Evolutionary conservation across 108 stramenopile genomes (phyloP), one percentile per base, ranked within the genome.

Genomic region (Fistulifera pelliculosa): DNA sequence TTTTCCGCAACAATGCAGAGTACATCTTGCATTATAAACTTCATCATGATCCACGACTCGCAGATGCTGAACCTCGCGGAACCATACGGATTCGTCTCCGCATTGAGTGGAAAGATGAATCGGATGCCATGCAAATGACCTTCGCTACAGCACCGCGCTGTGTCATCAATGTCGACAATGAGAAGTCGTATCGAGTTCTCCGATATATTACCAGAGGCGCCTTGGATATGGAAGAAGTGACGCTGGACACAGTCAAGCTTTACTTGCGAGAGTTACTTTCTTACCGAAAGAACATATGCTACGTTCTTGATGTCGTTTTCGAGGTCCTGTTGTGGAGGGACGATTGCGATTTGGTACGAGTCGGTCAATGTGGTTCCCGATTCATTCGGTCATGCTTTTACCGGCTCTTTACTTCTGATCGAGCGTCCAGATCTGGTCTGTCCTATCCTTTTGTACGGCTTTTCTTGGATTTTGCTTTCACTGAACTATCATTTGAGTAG

Each of bases 151-250:
- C 58, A 27, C 66, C 66, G 0, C 41, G 52, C 11, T 63, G 38
- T 57, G 15, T 61, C 22, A 52, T 69, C 54, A 73, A 52, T 59
- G 51, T 64, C 27, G 59, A 71, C 7, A 68, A 38, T 43, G 56
- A 69, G 26, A 81, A 77, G 54, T 73, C 65, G 25, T 75, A 64
- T 57, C 43, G 55, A 23, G 40, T 70, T 3, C 55, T 85, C 47
- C 65, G 70, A 12, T 81, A 77, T 42, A 65, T 72, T 67, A 60
- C 69, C 54, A 27, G 74, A 45, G 67, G 86, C 52, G 11, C 58
- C 15, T 24, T 69, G 4, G 62, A 69, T 38, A 69, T 72, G 76
- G 44, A 64, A 28, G 44, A 65, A n/a, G 60, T 62, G 10, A 54
- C 69, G 7, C 12, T 70, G 21, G 58, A 61, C 15, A 39, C 70